Evolutionary conservation across 805 yeast species (phyloP), one percentile per base, ranked within the genome.

Genomic region (Gaillardinia entomophila): DNA sequence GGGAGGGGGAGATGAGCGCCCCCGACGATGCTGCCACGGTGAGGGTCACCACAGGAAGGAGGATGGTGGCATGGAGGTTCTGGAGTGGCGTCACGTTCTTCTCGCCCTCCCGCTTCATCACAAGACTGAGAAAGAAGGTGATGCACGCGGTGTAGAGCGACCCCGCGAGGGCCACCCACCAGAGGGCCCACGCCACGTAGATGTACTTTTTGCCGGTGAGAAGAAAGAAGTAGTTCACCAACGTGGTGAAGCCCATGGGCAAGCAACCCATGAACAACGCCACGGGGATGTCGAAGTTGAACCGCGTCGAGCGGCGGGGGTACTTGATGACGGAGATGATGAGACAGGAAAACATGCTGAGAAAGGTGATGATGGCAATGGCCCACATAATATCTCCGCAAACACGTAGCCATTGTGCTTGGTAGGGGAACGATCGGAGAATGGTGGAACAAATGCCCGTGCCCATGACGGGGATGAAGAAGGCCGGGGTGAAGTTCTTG

Each of bases 381-480:
- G 71, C 80, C 64, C 79, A 87, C 67, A 77, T 70, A 4, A 84
- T 66, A 18, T 73, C 60, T 3, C 87, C 81, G 33, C 79, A 62
- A 2, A 69, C 51, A 27, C 59, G 46, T 23, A 82, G 59, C 87
- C 88, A 80, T 8, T 59, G 52, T 1, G 78, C 71, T 2, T 66
- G 69, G 47, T 75, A 82, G 0, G 95, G 87, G 51, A 81, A 87
- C 22, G 63, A 53, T 52, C 75, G 71, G 24, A 88, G 62, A 3
- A 85, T 60, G 24, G 73, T 52, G 3, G 84, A 62, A 1, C 85
- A 62, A 25, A 87, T 83, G 2, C 96, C 95, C 3, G 81, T 72
- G 2, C 95, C 96, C 96, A 88, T 88, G n/a, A 79, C 73, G 30
- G 77, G 66, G 16, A 82, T 80, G 57, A 79, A 86, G 69, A 79